phyloP scores from a whole-genome alignment of 225 moss, liverwort and hornwort genomes.

The Thuidium tamariscinum region DNA sequence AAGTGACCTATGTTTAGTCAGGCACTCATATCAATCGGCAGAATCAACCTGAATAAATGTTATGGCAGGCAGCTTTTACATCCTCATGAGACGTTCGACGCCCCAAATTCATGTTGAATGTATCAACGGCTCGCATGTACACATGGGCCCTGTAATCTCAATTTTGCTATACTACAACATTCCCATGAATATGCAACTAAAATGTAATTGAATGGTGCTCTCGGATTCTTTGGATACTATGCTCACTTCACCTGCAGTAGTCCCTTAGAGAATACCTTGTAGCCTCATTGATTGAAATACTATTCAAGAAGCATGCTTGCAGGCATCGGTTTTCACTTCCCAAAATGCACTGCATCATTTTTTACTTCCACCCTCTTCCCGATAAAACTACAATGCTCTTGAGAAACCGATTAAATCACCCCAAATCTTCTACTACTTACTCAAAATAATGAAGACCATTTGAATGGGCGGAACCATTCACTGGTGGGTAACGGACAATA shows the following conservation, averaged over 20 bases:
- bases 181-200: conserved; percentile 7
- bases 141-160: background rate
- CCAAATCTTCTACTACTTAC: background rate
- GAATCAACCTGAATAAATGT: background rate
- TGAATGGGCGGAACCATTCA: conserved; percentile 19
- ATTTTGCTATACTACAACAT: conserved; percentile 1
- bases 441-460: conserved; percentile 20
- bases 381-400: background rate
- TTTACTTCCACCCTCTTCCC: background rate
- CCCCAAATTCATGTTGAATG: background rate
- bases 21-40: background rate
- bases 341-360: background rate
- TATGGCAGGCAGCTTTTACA: background rate
- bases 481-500: conserved; percentile 39
- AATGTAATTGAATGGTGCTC: background rate
- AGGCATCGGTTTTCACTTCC: background rate
- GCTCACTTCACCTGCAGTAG: background rate
- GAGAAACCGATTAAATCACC: background rate
- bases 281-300: background rate
- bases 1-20: background rate
- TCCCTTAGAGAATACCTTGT: background rate
- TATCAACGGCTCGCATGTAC: background rate
- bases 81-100: background rate
- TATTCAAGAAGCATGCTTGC: background rate
- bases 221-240: background rate